Conservation (phyloP, 495 filamentous ascomycete genomes). For the Staphylotrichum longicolle region DNA sequence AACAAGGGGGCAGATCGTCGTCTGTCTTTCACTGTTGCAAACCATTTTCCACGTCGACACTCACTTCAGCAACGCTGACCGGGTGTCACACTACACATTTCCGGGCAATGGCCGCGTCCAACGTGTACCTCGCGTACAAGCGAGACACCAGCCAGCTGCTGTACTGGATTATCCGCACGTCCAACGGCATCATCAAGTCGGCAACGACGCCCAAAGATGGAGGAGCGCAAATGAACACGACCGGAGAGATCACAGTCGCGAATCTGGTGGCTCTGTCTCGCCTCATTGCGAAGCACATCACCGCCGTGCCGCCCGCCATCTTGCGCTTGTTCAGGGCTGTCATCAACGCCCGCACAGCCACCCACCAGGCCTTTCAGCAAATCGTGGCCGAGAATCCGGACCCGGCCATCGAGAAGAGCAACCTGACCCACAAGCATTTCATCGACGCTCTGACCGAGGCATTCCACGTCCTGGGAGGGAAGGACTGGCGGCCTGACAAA, state of each 20-base stretch:
- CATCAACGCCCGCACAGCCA: slow-evolving; percentile 29
- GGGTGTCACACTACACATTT: too few species aligned
- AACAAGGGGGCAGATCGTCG: too few species aligned
- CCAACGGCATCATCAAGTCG: slow-evolving; percentile 33
- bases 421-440: slow-evolving; percentile 42
- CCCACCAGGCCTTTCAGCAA: slow-evolving; percentile 30
- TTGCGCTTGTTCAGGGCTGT: slow-evolving; percentile 34
- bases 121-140: slow-evolving; percentile 40
- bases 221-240: slow-evolving; percentile 7
- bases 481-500: slow-evolving; percentile 19
- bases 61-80: too few species aligned
- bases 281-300: slow-evolving; percentile 37
- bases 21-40: too few species aligned
- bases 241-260: slow-evolving; percentile 33
- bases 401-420: slow-evolving; percentile 40
- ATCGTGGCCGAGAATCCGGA: slow-evolving; percentile 35
- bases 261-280: slow-evolving; percentile 34
- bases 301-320: slow-evolving; percentile 29
- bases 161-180: slow-evolving; percentile 43
- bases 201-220: background rate
- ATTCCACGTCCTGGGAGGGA: slow-evolving; percentile 38
- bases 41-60: too few species aligned
- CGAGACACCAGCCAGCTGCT: slow-evolving; percentile 39
- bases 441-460: slow-evolving; percentile 38
- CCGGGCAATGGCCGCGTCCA: background rate